Conservation (phyloP, 768 basidiomycete genomes). For the Panaeolus cyanescens region DNA sequence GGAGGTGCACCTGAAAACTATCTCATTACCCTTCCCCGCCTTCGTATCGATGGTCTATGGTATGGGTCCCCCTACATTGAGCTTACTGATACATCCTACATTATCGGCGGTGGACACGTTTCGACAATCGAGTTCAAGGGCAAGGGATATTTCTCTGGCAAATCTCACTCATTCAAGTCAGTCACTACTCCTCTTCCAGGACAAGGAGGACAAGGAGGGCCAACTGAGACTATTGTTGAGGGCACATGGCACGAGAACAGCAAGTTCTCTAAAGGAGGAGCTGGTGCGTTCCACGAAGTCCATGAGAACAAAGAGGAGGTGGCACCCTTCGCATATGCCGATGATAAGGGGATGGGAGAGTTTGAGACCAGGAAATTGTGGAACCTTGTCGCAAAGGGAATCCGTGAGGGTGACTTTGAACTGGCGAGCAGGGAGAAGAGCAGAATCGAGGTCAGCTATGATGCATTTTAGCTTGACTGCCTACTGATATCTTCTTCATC, state of each 20-base stretch:
- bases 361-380: slow-evolving; percentile 90
- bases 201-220: slow-evolving; percentile 27
- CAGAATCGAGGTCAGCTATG: slow-evolving; percentile 79
- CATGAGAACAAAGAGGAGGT: slow-evolving; percentile 75
- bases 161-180: slow-evolving; percentile 92
- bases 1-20: slow-evolving; percentile 54
- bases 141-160: slow-evolving; percentile 93
- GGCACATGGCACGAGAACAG: slow-evolving; percentile 81
- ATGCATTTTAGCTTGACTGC: neutral
- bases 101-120: slow-evolving; percentile 48
- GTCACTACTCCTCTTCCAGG: slow-evolving; percentile 55
- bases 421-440: slow-evolving; percentile 86
- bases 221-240: slow-evolving; percentile 59
- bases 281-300: slow-evolving; percentile 77
- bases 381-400: slow-evolving; percentile 87
- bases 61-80: slow-evolving; percentile 92
- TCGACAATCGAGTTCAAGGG: slow-evolving; percentile 90
- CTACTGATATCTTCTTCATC: neutral
- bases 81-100: slow-evolving; percentile 79
- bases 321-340: slow-evolving; percentile 52
- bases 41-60: slow-evolving; percentile 95
- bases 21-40: slow-evolving; percentile 88
- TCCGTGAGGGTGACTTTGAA: slow-evolving; percentile 90
- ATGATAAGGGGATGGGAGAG: slow-evolving; percentile 55
- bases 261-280: slow-evolving; percentile 47